phyloP scores from a whole-genome alignment of 176 grass and related monocot species.

The Aegilops longissima region DNA sequence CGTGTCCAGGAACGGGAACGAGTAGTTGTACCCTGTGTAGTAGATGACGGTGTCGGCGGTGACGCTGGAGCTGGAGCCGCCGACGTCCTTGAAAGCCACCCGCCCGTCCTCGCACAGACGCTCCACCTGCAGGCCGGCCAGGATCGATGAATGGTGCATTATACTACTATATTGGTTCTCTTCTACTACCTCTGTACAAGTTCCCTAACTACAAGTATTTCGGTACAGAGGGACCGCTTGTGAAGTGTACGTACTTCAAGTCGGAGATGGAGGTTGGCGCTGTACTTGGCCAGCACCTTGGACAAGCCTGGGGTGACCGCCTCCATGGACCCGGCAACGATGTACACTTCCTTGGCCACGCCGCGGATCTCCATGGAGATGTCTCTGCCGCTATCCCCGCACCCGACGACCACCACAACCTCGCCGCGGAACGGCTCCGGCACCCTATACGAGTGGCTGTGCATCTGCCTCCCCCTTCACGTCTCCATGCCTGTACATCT shows the following conservation, averaged over 20 bases:
- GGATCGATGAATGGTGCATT: too few relatives aligned
- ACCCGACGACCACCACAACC: constrained; percentile 41
- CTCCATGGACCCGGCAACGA: background rate
- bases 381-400: constrained; percentile 34
- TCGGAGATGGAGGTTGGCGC: constrained; percentile 14
- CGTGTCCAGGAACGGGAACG: constrained; percentile 1
- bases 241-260: too few relatives aligned
- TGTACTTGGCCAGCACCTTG: background rate
- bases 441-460: constrained; percentile 47
- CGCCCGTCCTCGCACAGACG: too few relatives aligned
- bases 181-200: too few relatives aligned
- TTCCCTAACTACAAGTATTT: too few relatives aligned
- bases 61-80: background rate
- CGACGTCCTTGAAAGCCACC: too few relatives aligned
- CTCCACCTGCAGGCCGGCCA: too few relatives aligned
- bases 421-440: constrained; percentile 18
- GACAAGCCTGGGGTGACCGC: background rate
- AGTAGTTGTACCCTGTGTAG: constrained; percentile 33
- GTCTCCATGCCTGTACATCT: constrained; percentile 1
- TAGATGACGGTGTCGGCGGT: constrained; percentile 30
- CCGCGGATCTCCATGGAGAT: constrained; percentile 27
- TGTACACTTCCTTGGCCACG: constrained; percentile 33
- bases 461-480: constrained; percentile 40
- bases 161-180: too few relatives aligned
- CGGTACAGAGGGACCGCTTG: too few relatives aligned